Base-by-base conservation (phyloP, 2,329 filamentous ascomycete genomes). In the Claviceps sp. region DNA sequence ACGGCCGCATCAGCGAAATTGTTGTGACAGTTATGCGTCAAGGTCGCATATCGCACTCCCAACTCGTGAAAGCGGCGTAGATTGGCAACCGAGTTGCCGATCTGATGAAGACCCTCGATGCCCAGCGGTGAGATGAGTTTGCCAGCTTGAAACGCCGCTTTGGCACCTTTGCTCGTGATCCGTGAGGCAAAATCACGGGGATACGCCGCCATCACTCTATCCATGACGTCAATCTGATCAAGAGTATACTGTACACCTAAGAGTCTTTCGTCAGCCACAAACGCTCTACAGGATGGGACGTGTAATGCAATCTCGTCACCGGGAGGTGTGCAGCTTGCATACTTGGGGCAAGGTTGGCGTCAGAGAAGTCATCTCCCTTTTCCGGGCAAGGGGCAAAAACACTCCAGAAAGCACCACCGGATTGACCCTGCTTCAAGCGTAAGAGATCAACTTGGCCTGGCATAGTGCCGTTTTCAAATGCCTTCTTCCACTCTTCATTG, bases 371-470 rank as follows among this genome's bases (percentile, higher is more conserved):
- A 4, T 76, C 76, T 47, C 79, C 81, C 60, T 91, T 81, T 11
- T 67, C 65, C 0, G 90, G 89, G 62, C 90, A 96, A 0, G 79
- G 79, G 42, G 85, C 81, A 61, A 77, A 97, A 9, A 93, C 88
- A 63, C 85, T 90, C 91, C 90, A 96, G 65, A 96, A 96, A n/a
- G 86, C 83, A 52, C 89, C 91, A 41, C 89, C 89, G 56, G 84
- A 81, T 58, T 76, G 74, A 1, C 90, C 89, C 48, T 79, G 67
- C 38, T 78, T 74, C 47, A 95, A 74, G 5, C 90, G 81, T 1
- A 85, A 82, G 8, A 95, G 70, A 65, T 97, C 91, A 50, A 93
- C 84, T 58, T 97, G 86, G 3, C 74, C 48, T 11, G 48, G 62
- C 50, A 95, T 68, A 1, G 78, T 79, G 37, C 86, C 88, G 22